These are phyloP conservation scores for Casaregolazyma suthepensis DNA, from an alignment of 1,139 yeast genomes.

Conservation along the genomic window DNA sequence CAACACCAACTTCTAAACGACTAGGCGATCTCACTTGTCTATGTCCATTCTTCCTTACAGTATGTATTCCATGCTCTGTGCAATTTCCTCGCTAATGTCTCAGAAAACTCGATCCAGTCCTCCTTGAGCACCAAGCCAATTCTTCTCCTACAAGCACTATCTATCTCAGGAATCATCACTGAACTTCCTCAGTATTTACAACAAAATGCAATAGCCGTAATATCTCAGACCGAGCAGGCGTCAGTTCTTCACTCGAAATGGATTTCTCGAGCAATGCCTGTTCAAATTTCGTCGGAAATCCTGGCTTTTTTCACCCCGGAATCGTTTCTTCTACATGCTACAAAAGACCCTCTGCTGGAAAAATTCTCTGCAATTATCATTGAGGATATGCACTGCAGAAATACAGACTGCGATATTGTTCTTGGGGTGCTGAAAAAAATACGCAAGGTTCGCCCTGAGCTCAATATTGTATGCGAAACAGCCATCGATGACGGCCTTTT, in stretches of 20 bases:
- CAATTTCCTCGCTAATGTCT: not conserved
- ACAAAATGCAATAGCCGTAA: conserved; percentile 6
- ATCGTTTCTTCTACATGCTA: conserved; percentile 61
- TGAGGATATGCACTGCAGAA: conserved; percentile 87
- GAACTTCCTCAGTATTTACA: conserved; percentile 14
- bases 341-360: conserved; percentile 56
- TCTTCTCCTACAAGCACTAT: conserved; percentile 10
- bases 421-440: conserved; percentile 60
- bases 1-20: no score
- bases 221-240: not conserved
- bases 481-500: conserved; percentile 44
- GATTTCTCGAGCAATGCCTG: not conserved
- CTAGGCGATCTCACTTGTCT: no score
- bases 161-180: conserved; percentile 14
- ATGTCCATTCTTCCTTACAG: not conserved
- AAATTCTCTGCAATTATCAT: conserved; percentile 67
- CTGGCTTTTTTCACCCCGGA: conserved; percentile 56
- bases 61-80: not conserved
- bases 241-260: not conserved
- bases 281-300: not conserved
- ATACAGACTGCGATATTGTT: conserved; percentile 69
- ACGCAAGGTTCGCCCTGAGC: conserved; percentile 38
- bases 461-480: conserved; percentile 44
- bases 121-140: conserved; percentile 6
- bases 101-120: conserved; percentile 11